Conservation (phyloP, 108 stramenopile genomes). For the Bacterosira constricta region DNA sequence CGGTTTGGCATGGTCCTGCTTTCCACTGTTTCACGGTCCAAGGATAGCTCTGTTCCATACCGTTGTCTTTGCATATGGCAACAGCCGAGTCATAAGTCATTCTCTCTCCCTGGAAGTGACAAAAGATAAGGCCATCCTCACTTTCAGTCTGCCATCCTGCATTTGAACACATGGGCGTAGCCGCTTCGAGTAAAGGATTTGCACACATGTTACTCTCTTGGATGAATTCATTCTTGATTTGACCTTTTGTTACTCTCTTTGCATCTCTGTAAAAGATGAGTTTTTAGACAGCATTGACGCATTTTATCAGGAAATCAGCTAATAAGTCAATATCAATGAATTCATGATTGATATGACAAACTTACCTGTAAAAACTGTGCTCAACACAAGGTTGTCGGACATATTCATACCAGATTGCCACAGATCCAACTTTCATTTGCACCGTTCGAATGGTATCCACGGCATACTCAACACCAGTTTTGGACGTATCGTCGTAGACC, state of each 20-base stretch:
- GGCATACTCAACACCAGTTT: conserved; percentile 44
- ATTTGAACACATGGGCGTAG: conserved; percentile 28
- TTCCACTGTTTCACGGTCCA: conserved; percentile 9
- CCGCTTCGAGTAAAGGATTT: conserved; percentile 27
- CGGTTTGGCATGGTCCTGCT: neutral
- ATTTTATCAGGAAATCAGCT: too few species aligned
- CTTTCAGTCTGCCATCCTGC: neutral
- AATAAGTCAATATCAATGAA: too few species aligned
- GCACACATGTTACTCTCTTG: conserved; percentile 35
- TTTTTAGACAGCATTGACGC: too few species aligned
- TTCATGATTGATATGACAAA: too few species aligned
- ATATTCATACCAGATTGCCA: conserved; percentile 58
- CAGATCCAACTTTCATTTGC: conserved; percentile 24
- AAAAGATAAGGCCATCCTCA: neutral
- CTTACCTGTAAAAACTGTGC: too few species aligned
- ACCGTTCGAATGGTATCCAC: conserved; percentile 56
- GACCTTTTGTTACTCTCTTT: conserved; percentile 30
- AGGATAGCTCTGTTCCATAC: too few species aligned
- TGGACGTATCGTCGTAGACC: conserved; percentile 17
- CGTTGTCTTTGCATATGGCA: too few species aligned
- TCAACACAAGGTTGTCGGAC: too few species aligned
- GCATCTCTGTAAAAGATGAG: too few species aligned
- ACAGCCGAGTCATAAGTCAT: too few species aligned
- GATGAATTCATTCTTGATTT: neutral
- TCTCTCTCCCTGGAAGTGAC: neutral